Evolutionary conservation across 306 rosid species (phyloP).

Genomic region (Trichosanthes cucumerina): DNA sequence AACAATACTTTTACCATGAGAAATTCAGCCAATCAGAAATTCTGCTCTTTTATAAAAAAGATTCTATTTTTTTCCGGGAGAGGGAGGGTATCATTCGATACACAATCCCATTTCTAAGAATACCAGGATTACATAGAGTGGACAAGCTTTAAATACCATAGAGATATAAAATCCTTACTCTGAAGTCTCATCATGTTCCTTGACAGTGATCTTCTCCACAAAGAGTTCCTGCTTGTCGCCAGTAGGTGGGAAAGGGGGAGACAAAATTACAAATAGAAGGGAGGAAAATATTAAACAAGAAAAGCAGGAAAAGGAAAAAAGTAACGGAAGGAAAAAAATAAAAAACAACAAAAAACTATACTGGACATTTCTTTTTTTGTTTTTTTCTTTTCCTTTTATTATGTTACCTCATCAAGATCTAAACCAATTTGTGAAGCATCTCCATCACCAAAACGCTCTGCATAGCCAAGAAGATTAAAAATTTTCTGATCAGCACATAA

Average conservation of each 20-base stretch:
- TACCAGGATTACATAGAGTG: background rate
- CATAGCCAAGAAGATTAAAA: slow-evolving; percentile 19
- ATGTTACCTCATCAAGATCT: slow-evolving; percentile 88
- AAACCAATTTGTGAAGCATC: slow-evolving; percentile 97
- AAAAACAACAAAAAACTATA: background rate
- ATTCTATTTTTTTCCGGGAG: background rate
- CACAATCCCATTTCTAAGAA: background rate
- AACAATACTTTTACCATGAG: background rate
- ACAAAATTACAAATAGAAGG: slow-evolving; percentile 1
- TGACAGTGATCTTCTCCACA: slow-evolving; percentile 43
- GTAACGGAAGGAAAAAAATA: background rate
- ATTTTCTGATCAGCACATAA: slow-evolving; percentile 5
- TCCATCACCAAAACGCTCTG: slow-evolving; percentile 99
- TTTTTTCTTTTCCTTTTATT: background rate
- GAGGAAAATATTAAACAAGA: slow-evolving; percentile 1
- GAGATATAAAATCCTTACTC: slow-evolving; percentile 26
- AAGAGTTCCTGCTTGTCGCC: slow-evolving; percentile 55
- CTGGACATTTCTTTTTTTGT: background rate
- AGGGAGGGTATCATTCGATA: background rate
- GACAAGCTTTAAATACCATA: background rate
- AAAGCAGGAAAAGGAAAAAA: background rate
- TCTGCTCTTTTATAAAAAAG: background rate
- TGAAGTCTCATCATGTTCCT: slow-evolving; percentile 33
- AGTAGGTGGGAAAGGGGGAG: slow-evolving; percentile 4
- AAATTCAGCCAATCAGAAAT: background rate